phyloP scores from a whole-genome alignment of 2,329 filamentous ascomycete species.

The Grosmannia clavigera region DNA sequence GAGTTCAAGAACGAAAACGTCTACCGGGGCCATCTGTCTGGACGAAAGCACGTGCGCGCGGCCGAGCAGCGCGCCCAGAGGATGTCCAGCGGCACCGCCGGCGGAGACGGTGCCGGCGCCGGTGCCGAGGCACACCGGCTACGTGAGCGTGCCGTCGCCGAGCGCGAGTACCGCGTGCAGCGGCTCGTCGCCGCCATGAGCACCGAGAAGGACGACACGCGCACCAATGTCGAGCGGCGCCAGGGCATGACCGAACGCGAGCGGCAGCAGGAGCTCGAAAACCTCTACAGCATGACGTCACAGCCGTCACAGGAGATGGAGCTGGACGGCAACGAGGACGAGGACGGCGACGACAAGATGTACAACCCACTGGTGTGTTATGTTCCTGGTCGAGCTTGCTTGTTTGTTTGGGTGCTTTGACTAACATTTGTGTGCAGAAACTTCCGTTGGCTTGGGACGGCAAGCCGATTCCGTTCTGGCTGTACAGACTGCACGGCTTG shows the following conservation, averaged over 20 bases:
- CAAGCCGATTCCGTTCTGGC: conserved; percentile 97
- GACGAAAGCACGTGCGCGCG: conserved; percentile 86
- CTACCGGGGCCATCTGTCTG: conserved; percentile 76
- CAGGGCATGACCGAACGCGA: conserved; percentile 97
- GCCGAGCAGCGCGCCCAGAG: conserved; percentile 51
- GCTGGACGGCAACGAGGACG: conserved; percentile 47
- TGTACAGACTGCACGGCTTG: conserved; percentile 91
- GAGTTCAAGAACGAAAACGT: conserved; percentile 94
- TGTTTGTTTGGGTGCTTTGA: no score
- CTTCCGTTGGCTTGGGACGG: conserved; percentile 95
- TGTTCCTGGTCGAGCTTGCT: neutral
- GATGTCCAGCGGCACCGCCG: conserved; percentile 18
- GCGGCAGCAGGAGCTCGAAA: conserved; percentile 84
- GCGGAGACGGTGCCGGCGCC: conserved; percentile 13
- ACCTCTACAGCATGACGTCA: conserved; percentile 53
- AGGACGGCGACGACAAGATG: conserved; percentile 73
- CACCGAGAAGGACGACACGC: conserved; percentile 76
- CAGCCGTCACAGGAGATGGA: conserved; percentile 21
- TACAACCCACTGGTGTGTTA: conserved; percentile 65
- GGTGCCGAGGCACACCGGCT: conserved; percentile 35
- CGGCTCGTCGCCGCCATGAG: conserved; percentile 73
- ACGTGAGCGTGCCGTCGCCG: conserved; percentile 83
- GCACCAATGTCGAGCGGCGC: conserved; percentile 89
- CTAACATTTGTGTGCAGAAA: conserved; percentile 33
- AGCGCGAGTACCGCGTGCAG: conserved; percentile 74